A percentile compares a stretch with the other conserved stretches of the same genome.
phyloP scores from a whole-genome alignment of 1,139 yeast species.

The Kodamaea arcana region DNA sequence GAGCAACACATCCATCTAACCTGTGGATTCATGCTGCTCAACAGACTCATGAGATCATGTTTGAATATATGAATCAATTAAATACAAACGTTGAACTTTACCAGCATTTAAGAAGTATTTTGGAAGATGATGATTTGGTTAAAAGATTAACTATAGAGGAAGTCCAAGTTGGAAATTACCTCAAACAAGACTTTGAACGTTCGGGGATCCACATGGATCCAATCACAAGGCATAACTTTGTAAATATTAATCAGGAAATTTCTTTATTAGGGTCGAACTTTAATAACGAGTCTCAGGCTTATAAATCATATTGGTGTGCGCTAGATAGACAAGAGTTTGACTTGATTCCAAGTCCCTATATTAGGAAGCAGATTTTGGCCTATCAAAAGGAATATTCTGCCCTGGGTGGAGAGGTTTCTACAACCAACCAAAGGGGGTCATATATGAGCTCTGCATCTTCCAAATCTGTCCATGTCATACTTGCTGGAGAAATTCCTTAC shows the following conservation, averaged over 20 bases:
- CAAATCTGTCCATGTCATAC: slow-evolving; percentile 49
- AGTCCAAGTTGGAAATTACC: slow-evolving; percentile 71
- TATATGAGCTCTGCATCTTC: background rate
- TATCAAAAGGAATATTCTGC: slow-evolving; percentile 21
- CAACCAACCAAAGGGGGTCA: background rate
- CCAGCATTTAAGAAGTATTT: slow-evolving; percentile 50
- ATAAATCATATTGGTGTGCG: slow-evolving; percentile 38
- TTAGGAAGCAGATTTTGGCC: slow-evolving; percentile 25
- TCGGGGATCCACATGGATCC: slow-evolving; percentile 86
- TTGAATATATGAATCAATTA: slow-evolving; percentile 88
- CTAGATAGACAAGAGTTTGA: slow-evolving; percentile 31
- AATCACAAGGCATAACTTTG: slow-evolving; percentile 63
- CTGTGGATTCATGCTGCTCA: slow-evolving; percentile 80
- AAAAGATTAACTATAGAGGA: slow-evolving; percentile 62
- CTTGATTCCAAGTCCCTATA: slow-evolving; percentile 17
- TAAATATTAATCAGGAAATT: slow-evolving; percentile 74
- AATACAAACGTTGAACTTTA: slow-evolving; percentile 82
- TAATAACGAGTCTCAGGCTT: slow-evolving; percentile 50
- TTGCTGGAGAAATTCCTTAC: slow-evolving; percentile 66
- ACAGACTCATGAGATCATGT: slow-evolving; percentile 81
- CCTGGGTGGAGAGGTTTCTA: background rate
- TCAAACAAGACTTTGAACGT: slow-evolving; percentile 81
- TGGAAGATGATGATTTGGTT: slow-evolving; percentile 40
- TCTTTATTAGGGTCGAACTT: slow-evolving; percentile 82
- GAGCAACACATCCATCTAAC: slow-evolving; percentile 81